phyloP scores from a whole-genome alignment of 2,329 filamentous ascomycete genomes.

The Xylaria sp. region DNA sequence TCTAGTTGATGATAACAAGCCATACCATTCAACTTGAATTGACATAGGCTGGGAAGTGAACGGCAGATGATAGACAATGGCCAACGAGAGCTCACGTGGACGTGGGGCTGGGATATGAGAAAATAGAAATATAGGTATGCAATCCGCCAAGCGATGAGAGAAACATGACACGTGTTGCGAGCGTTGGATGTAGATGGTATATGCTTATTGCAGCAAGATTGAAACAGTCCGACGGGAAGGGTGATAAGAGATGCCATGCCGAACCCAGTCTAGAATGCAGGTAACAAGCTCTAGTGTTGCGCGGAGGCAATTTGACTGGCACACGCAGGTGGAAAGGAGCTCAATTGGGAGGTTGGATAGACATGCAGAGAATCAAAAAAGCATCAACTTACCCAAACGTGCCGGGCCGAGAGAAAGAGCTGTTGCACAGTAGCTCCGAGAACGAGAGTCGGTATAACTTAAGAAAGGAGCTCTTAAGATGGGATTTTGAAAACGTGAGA shows the following conservation, averaged over 20 bases:
- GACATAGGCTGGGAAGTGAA: not conserved
- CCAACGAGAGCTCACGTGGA: constrained; percentile 1
- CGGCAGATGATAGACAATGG: not conserved
- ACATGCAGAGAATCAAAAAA: not conserved
- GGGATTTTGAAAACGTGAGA: not conserved
- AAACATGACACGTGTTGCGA: not conserved
- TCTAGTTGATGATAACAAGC: not conserved
- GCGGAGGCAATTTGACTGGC: not conserved
- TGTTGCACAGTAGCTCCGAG: not conserved
- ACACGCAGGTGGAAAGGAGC: not conserved
- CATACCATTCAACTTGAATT: not conserved
- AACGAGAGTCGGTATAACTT: constrained; percentile 7
- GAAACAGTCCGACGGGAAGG: not conserved
- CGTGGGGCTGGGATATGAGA: not conserved
- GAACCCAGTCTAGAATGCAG: not conserved
- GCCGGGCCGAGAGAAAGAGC: not conserved
- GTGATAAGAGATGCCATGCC: not conserved
- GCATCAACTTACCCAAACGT: constrained; percentile 19
- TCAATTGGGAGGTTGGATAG: not conserved
- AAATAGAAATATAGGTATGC: not conserved
- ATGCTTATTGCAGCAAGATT: not conserved
- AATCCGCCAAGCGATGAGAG: not conserved
- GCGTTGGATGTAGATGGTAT: not conserved
- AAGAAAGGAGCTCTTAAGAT: constrained; percentile 9
- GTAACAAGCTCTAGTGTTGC: not conserved